Evolutionary conservation across 108 stramenopile species (phyloP).

Genomic region (Pseudonitzschia multiseries): DNA sequence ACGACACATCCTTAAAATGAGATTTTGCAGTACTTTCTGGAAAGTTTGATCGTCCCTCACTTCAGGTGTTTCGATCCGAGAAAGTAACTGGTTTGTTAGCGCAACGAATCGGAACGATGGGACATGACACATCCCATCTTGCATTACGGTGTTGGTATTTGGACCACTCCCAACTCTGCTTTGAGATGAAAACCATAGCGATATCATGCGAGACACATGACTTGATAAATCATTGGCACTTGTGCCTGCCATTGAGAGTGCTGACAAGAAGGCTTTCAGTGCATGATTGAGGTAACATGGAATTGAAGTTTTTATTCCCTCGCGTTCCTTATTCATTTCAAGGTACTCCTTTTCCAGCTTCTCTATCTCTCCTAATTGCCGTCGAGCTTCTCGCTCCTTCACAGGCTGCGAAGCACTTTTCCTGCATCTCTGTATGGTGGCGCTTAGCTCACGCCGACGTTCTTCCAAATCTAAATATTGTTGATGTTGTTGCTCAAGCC

Average conservation of each 20-base stretch:
- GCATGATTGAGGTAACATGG: slow-evolving; percentile 54
- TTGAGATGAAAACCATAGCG: slow-evolving; percentile 73
- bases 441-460: neutral
- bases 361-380: slow-evolving; percentile 3
- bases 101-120: slow-evolving; percentile 79
- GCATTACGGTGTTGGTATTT: slow-evolving; percentile 16
- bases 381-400: slow-evolving; percentile 1
- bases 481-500: slow-evolving; percentile 25
- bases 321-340: slow-evolving; percentile 43
- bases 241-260: slow-evolving; percentile 51
- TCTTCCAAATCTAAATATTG: slow-evolving; percentile 20
- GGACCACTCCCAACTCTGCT: slow-evolving; percentile 22
- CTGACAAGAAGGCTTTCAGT: slow-evolving; percentile 53
- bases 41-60: slow-evolving; percentile 30
- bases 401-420: neutral
- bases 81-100: slow-evolving; percentile 84
- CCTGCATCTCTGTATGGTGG: neutral
- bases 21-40: slow-evolving; percentile 53
- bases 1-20: slow-evolving; percentile 68
- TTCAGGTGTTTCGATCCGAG: slow-evolving; percentile 58
- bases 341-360: slow-evolving; percentile 26
- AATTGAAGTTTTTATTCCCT: slow-evolving; percentile 35
- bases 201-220: slow-evolving; percentile 70
- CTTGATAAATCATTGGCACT: slow-evolving; percentile 45
- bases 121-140: slow-evolving; percentile 35